Evolutionary conservation across 495 filamentous ascomycete genomes (phyloP).

Genomic region (Penicillium soppii): DNA sequence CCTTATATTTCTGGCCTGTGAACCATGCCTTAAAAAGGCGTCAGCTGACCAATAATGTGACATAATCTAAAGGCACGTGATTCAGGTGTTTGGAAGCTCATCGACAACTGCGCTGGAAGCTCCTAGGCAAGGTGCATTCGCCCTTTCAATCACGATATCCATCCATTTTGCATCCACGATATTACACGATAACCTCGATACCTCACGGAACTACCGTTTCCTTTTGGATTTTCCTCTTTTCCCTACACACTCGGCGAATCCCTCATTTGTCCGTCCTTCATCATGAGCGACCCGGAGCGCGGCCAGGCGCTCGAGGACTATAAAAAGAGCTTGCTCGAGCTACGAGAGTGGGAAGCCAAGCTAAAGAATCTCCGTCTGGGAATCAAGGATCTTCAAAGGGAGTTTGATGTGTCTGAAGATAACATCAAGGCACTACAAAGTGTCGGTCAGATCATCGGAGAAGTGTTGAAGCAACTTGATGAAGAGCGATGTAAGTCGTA

Average conservation of each 20-base stretch:
- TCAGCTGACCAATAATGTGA: slow-evolving; percentile 14
- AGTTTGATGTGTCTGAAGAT: slow-evolving; percentile 96
- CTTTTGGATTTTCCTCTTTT: not conserved
- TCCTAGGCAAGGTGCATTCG: slow-evolving; percentile 20
- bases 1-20: slow-evolving; percentile 5
- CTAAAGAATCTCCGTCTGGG: slow-evolving; percentile 87
- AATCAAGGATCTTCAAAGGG: slow-evolving; percentile 90
- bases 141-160: slow-evolving; percentile 15
- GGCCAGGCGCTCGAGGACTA: slow-evolving; percentile 81
- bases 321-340: slow-evolving; percentile 91
- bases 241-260: slow-evolving; percentile 1
- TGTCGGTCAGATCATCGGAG: slow-evolving; percentile 98
- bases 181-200: slow-evolving; percentile 7
- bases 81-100: slow-evolving; percentile 25
- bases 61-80: slow-evolving; percentile 35
- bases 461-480: slow-evolving; percentile 97
- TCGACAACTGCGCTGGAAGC: slow-evolving; percentile 25
- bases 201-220: not conserved
- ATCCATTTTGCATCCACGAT: slow-evolving; percentile 9
- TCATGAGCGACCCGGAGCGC: slow-evolving; percentile 66
- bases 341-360: slow-evolving; percentile 98
- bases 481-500: slow-evolving; percentile 84
- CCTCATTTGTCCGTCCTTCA: slow-evolving; percentile 17
- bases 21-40: not conserved
- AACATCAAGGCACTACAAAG: slow-evolving; percentile 99